Percentiles rank a stretch among this genome's conserved stretches.
Evolutionary conservation across 2,329 filamentous ascomycete species (phyloP).

Genomic region (Clonostachys solani): DNA sequence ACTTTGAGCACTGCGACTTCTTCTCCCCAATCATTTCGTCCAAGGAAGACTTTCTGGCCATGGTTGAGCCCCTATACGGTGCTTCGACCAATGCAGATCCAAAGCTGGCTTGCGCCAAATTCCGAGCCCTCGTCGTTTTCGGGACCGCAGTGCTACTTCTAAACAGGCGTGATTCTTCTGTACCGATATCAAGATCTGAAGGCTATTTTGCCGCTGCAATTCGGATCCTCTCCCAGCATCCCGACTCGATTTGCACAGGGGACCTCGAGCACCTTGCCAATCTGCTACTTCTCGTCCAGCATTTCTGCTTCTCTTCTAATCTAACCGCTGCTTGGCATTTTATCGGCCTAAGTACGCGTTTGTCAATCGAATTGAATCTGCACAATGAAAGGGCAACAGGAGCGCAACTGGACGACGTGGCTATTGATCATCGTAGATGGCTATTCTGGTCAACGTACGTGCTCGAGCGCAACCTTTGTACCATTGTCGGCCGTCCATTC

Average conservation of each 20-base stretch:
- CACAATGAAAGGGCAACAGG: conserved; percentile 2
- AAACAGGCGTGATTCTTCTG: conserved; percentile 7
- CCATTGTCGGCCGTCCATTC: conserved; percentile 6
- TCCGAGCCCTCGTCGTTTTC: conserved; percentile 5
- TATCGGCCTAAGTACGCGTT: conserved; percentile 5
- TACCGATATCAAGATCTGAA: conserved; percentile 3
- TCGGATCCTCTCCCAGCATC: conserved; percentile 2
- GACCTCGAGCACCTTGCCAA: conserved; percentile 6
- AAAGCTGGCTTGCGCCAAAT: neutral
- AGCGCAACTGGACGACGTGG: neutral
- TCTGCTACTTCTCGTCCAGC: conserved; percentile 6
- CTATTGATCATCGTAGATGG: conserved; percentile 1
- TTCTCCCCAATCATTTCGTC: conserved; percentile 14
- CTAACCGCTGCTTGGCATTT: conserved; percentile 8
- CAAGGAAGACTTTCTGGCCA: conserved; percentile 6
- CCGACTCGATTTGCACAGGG: conserved; percentile 4
- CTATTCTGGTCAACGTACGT: conserved; percentile 9
- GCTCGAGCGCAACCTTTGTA: conserved; percentile 8
- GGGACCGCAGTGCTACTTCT: conserved; percentile 5
- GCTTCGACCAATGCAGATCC: neutral
- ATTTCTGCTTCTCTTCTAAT: conserved; percentile 6
- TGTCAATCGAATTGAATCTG: conserved; percentile 6
- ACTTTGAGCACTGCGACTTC: conserved; percentile 20
- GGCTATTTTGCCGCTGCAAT: conserved; percentile 6
- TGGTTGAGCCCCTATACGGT: conserved; percentile 4